These are phyloP conservation scores for Helminthosporium solani DNA, from an alignment of 2,329 filamentous ascomycete species.

Conservation along the genomic window DNA sequence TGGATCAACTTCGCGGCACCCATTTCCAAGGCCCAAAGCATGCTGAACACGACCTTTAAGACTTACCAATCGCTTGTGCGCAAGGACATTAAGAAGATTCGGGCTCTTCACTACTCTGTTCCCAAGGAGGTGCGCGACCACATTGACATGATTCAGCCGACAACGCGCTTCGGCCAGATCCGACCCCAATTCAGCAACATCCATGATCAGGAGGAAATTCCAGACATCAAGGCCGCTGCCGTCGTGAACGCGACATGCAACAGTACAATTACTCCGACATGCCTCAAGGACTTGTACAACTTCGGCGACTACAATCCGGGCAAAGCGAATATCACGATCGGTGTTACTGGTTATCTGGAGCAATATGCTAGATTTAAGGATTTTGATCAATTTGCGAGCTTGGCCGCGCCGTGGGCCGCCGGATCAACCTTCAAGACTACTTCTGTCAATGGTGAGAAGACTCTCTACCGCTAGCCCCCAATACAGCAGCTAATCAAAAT, in stretches of 20 bases:
- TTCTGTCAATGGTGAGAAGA: slow-evolving; percentile 46
- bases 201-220: slow-evolving; percentile 26
- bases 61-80: slow-evolving; percentile 53
- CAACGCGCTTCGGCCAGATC: slow-evolving; percentile 61
- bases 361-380: slow-evolving; percentile 53
- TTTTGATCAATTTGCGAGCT: slow-evolving; percentile 43
- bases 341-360: slow-evolving; percentile 51
- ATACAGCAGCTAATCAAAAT: slow-evolving; percentile 5
- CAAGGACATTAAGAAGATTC: slow-evolving; percentile 50
- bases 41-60: slow-evolving; percentile 60
- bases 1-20: slow-evolving; percentile 62
- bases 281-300: slow-evolving; percentile 51
- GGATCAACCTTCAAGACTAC: slow-evolving; percentile 49
- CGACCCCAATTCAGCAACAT: slow-evolving; percentile 45
- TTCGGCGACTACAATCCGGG: slow-evolving; percentile 44
- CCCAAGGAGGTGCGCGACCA: slow-evolving; percentile 56
- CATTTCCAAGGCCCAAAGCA: slow-evolving; percentile 53
- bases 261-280: slow-evolving; percentile 48
- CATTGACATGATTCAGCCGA: slow-evolving; percentile 65
- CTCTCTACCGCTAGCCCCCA: not conserved
- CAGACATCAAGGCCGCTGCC: slow-evolving; percentile 16
- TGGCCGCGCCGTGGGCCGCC: slow-evolving; percentile 43
- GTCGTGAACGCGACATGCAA: slow-evolving; percentile 45
- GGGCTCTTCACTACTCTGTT: slow-evolving; percentile 62
- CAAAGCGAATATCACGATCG: slow-evolving; percentile 41